Conservation (phyloP, 2,329 filamentous ascomycete species). For the Fusarium nelsonii region DNA sequence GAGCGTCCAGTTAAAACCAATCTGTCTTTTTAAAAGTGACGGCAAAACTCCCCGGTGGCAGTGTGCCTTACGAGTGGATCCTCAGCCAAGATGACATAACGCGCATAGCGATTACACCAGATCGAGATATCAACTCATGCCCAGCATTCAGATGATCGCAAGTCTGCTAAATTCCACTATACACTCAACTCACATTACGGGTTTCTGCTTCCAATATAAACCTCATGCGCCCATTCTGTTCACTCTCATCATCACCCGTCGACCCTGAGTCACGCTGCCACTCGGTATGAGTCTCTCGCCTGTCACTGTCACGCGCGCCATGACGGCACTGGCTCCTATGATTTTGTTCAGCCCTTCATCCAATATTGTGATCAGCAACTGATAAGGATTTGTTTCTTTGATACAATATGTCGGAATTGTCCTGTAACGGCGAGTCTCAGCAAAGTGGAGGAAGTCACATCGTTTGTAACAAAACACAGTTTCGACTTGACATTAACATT, state of each 20-base stretch:
- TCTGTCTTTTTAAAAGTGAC: background rate
- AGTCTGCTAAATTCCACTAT: background rate
- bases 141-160: slow-evolving; percentile 28
- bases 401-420: background rate
- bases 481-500: slow-evolving; percentile 49
- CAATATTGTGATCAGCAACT: background rate
- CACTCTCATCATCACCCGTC: slow-evolving; percentile 32
- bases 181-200: background rate
- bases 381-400: background rate
- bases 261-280: slow-evolving; percentile 38
- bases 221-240: slow-evolving; percentile 17
- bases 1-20: slow-evolving; percentile 5
- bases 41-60: slow-evolving; percentile 8
- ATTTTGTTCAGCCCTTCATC: background rate
- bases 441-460: background rate
- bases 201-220: background rate
- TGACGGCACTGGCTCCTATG: background rate
- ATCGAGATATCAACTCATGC: slow-evolving; percentile 38
- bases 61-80: slow-evolving; percentile 37
- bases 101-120: background rate
- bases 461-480: slow-evolving; percentile 5
- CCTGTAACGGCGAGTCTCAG: background rate
- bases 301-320: slow-evolving; percentile 36
- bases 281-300: slow-evolving; percentile 29
- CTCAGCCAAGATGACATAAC: slow-evolving; percentile 10